Evolutionary conservation across 495 filamentous ascomycete species (phyloP).

Genomic region (Penicillium steckii): DNA sequence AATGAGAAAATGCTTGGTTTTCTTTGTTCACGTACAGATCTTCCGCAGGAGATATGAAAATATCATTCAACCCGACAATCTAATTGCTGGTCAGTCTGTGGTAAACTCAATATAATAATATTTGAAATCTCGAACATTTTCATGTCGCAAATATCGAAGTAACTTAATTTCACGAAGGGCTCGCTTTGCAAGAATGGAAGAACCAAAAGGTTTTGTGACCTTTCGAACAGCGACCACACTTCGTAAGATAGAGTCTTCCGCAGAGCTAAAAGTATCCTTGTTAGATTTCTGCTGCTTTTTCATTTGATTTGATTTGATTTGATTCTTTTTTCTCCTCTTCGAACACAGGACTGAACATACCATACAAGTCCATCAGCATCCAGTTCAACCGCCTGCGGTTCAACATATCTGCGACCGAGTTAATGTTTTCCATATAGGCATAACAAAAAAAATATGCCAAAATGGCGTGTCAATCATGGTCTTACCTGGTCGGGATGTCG

Average conservation of each 20-base stretch:
- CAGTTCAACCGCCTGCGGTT: constrained; percentile 5
- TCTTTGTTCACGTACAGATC: constrained; percentile 91
- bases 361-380: constrained; percentile 6
- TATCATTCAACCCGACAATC: constrained; percentile 81
- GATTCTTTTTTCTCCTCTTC: not conserved
- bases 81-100: too few species aligned
- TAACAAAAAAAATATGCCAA: not conserved
- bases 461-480: not conserved
- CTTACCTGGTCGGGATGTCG: constrained; percentile 3
- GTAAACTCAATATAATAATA: too few species aligned
- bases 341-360: not conserved
- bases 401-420: constrained; percentile 2
- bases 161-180: constrained; percentile 91
- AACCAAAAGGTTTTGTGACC: constrained; percentile 96
- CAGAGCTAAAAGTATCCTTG: constrained; percentile 7
- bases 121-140: constrained; percentile 62
- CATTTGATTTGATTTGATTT: too few species aligned
- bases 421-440: not conserved
- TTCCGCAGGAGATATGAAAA: constrained; percentile 92
- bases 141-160: constrained; percentile 83
- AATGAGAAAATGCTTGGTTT: too few species aligned
- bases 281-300: too few species aligned
- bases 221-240: constrained; percentile 93
- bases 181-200: constrained; percentile 81
- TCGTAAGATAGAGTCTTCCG: constrained; percentile 22